Base-by-base conservation (phyloP, 176 grass and related monocot genomes). In the Zizania latifolia region DNA sequence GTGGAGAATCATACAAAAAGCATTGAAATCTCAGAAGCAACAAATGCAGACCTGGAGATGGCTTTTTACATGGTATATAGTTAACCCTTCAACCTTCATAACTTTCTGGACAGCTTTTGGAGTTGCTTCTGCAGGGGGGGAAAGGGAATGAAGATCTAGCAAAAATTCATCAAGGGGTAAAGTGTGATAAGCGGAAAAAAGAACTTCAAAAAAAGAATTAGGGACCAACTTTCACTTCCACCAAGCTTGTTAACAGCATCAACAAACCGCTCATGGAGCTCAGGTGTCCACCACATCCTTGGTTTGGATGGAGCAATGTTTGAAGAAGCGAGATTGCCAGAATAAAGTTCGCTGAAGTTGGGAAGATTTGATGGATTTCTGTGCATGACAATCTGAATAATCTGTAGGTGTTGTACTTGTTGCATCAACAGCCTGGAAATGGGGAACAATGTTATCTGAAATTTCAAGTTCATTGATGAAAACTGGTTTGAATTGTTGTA, bases 31-130 rank as follows among this genome's bases (percentile, higher is more conserved):
- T 9, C 36, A 68, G 60, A 15, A 38, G 64, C 32, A 70, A 34
- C 10, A 50, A 59, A 71, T 32, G 5, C 11, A 77, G 34, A 96
- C 93, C 86, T 89, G 93, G 26, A 96, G 75, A 84, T 96, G 93
- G 77, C 89, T 96, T 82, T 96, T 96, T 41, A 92, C 86, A 80
- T 96, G 89, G 78, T 92, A 96, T 96, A 92, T 89, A 66, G 78
- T 96, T 83, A 96, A 75, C 5, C 93, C 78, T 54, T 96, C 84
- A n/a, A 92, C 70, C 58, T 92, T 92, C 93, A 92, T 92, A 44
- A 96, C 53, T 68, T 92, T 96, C 54, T 89, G 84, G n/a, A 92
- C 24, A 65, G 89, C 89, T 83, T 96, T 96, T 35, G 93, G 93
- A 78, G 89, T 96, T 56, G 89, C 86, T 96, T 96, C 93, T 92